Conservation (phyloP, 106 monocot genomes). For the Dendrobium officinale region DNA sequence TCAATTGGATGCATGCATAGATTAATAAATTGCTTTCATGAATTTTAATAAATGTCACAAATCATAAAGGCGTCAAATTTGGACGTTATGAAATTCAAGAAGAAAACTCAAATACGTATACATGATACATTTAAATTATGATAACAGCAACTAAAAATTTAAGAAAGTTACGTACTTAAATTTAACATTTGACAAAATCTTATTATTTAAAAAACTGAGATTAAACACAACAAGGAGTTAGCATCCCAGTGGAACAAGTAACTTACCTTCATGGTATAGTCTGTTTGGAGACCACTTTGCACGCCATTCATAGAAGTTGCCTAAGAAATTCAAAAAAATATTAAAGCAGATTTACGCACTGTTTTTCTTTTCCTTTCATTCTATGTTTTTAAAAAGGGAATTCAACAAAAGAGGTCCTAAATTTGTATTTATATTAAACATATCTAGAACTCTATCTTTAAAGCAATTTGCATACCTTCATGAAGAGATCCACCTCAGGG, state of each 20-base stretch:
- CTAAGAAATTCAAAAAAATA: conserved; percentile 15
- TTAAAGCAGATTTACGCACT: neutral
- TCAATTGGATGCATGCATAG: neutral
- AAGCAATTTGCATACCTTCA: conserved; percentile 47
- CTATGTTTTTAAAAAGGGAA: neutral
- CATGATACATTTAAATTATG: neutral
- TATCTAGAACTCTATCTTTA: neutral
- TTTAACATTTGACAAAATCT: neutral
- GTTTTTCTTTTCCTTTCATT: neutral
- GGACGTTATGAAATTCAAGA: neutral
- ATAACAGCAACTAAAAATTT: neutral
- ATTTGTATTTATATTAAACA: neutral
- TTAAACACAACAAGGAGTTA: neutral
- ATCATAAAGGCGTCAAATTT: neutral
- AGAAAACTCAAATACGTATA: neutral
- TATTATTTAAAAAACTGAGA: no score
- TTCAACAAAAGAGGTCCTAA: neutral
- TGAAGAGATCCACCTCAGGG: conserved; percentile 74
- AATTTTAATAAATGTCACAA: neutral
- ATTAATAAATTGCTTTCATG: neutral
- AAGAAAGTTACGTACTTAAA: neutral
- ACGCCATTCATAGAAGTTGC: conserved; percentile 51
- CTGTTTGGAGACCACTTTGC: conserved; percentile 50
- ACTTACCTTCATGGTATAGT: conserved; percentile 61
- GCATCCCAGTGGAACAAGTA: neutral